Evolutionary conservation across 2,329 filamentous ascomycete species (phyloP).

Genomic region (Zasmidium citrigriseum): DNA sequence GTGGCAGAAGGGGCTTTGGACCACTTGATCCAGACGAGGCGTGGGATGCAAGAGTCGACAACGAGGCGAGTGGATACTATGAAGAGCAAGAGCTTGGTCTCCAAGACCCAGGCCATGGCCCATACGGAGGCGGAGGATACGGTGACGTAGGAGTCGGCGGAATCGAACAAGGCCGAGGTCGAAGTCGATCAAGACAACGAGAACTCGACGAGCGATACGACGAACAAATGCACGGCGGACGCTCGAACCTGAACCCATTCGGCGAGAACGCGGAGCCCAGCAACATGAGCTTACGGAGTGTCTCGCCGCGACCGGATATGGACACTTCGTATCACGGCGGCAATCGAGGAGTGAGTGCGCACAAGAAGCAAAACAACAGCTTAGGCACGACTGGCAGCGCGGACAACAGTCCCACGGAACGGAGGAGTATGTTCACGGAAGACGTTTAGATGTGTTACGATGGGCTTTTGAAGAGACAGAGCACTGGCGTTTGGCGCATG

Average conservation of each 20-base stretch:
- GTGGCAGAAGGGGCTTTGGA: slow-evolving; percentile 57
- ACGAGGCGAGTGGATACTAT: slow-evolving; percentile 70
- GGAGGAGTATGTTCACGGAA: slow-evolving; percentile 70
- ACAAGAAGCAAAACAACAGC: slow-evolving; percentile 40
- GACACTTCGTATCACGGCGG: slow-evolving; percentile 51
- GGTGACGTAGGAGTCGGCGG: slow-evolving; percentile 37
- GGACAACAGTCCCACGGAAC: slow-evolving; percentile 64
- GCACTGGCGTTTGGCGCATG: not conserved
- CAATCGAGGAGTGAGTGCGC: slow-evolving; percentile 41
- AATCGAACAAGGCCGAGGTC: slow-evolving; percentile 42
- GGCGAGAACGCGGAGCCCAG: slow-evolving; percentile 67
- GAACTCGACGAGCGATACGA: slow-evolving; percentile 49
- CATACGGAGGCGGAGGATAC: slow-evolving; percentile 42
- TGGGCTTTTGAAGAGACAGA: slow-evolving; percentile 9
- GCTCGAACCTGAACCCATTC: slow-evolving; percentile 62
- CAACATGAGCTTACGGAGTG: slow-evolving; percentile 64
- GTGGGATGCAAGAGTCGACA: slow-evolving; percentile 78
- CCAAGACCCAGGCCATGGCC: slow-evolving; percentile 44
- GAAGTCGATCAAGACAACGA: slow-evolving; percentile 52
- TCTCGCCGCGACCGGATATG: slow-evolving; percentile 70
- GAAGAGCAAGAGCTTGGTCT: slow-evolving; percentile 75
- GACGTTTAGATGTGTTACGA: slow-evolving; percentile 54
- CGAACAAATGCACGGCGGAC: slow-evolving; percentile 46
- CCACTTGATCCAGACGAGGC: slow-evolving; percentile 79
- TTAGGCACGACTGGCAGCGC: slow-evolving; percentile 32